Evolutionary conservation across 2,329 filamentous ascomycete genomes (phyloP).

Genomic region (Exophiala sp.): DNA sequence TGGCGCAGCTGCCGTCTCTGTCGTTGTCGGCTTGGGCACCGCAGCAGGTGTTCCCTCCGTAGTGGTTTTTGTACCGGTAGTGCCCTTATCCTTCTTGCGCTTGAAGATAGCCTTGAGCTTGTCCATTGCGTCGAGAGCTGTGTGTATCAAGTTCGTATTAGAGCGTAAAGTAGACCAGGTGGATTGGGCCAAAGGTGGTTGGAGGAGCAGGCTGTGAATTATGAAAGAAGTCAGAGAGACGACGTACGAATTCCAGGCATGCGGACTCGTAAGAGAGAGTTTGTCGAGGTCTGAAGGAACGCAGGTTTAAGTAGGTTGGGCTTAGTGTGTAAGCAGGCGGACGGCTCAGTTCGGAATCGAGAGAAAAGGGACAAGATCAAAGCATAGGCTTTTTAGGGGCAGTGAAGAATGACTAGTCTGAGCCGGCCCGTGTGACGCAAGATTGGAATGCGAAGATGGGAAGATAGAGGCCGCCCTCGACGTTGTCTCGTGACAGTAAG

Average conservation of each 20-base stretch:
- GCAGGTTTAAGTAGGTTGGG: slow-evolving; percentile 18
- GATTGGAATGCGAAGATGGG: slow-evolving; percentile 8
- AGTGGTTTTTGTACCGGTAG: slow-evolving; percentile 20
- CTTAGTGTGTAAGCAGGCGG: slow-evolving; percentile 3
- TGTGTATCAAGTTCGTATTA: slow-evolving; percentile 10
- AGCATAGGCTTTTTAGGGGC: not conserved
- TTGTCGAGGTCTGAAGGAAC: slow-evolving; percentile 5
- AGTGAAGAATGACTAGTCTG: slow-evolving; percentile 3
- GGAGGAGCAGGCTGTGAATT: not conserved
- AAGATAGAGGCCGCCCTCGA: slow-evolving; percentile 1
- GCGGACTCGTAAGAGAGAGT: slow-evolving; percentile 4
- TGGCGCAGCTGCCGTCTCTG: slow-evolving; percentile 19
- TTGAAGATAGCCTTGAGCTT: slow-evolving; percentile 29
- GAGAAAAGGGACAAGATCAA: slow-evolving; percentile 6
- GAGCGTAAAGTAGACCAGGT: not conserved
- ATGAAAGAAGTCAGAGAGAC: slow-evolving; percentile 10
- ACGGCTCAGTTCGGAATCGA: slow-evolving; percentile 13
- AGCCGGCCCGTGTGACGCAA: slow-evolving; percentile 15
- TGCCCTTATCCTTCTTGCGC: slow-evolving; percentile 22
- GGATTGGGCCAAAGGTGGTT: not conserved
- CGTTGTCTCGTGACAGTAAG: slow-evolving; percentile 16
- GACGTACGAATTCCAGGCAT: slow-evolving; percentile 29
- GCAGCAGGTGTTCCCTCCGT: slow-evolving; percentile 13
- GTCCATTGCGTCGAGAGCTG: slow-evolving; percentile 28
- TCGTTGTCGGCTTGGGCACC: slow-evolving; percentile 14